phyloP scores from a whole-genome alignment of 139 green algal species.

The Chlorella sp. region DNA sequence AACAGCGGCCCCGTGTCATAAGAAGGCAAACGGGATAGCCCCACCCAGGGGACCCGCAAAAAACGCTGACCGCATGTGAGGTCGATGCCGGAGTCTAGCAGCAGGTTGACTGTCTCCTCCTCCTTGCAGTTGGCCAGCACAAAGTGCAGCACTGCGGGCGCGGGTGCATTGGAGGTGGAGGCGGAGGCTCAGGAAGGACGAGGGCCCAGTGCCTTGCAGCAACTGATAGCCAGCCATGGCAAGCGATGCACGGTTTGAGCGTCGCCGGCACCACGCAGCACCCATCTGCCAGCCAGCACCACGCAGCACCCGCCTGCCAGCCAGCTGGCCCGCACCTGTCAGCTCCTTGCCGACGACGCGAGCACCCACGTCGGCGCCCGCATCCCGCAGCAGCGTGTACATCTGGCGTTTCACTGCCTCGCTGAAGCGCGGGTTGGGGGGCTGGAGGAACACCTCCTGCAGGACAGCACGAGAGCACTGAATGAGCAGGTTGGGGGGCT shows the following conservation, averaged over 20 bases:
- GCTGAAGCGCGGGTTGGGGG: background rate
- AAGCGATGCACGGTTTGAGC: too few species aligned
- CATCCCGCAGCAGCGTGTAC: conserved; percentile 8
- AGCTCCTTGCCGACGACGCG: background rate
- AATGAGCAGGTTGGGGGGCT: background rate
- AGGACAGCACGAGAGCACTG: too few species aligned
- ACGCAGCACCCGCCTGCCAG: background rate
- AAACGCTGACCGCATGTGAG: background rate
- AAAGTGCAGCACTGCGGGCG: conserved; percentile 29
- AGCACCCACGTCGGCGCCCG: background rate
- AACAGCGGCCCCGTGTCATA: too few species aligned
- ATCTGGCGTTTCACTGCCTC: conserved; percentile 7
- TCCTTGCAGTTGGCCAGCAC: conserved; percentile 10
- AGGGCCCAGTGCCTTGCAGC: background rate
- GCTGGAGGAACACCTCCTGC: background rate
- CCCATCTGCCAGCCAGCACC: background rate
- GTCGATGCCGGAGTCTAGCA: conserved; percentile 16
- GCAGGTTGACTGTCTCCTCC: conserved; percentile 10
- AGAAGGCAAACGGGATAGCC: too few species aligned
- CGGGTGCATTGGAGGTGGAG: too few species aligned
- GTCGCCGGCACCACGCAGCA: too few species aligned
- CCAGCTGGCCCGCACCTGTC: background rate
- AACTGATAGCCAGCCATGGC: too few species aligned
- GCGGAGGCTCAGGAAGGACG: too few species aligned
- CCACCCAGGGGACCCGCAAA: too few species aligned